Conservation (phyloP, 805 yeast genomes). For the Candida wancherniae region DNA sequence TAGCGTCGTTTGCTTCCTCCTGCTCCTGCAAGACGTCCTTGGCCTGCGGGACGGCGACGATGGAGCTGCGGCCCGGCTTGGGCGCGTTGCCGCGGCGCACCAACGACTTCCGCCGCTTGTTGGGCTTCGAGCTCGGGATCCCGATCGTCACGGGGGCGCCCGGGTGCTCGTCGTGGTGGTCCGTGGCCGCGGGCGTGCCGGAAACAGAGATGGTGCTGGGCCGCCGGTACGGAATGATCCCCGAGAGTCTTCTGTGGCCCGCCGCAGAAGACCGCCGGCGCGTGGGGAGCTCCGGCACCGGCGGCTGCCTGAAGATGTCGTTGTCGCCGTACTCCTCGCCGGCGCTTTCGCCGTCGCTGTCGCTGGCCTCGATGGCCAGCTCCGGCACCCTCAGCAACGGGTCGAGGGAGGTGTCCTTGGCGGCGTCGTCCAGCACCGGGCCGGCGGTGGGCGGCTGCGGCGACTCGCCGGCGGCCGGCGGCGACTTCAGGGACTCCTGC, state of each 20-base stretch:
- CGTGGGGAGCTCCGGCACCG: slow-evolving; percentile 6
- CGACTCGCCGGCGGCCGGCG: slow-evolving; percentile 5
- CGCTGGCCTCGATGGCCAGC: slow-evolving; percentile 8
- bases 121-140: slow-evolving; percentile 31
- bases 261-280: slow-evolving; percentile 28
- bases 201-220: slow-evolving; percentile 23
- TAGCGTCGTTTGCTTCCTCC: slow-evolving; percentile 3
- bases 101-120: slow-evolving; percentile 19
- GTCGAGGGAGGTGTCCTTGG: slow-evolving; percentile 16
- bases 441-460: too few species aligned
- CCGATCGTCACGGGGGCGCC: slow-evolving; percentile 32
- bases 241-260: slow-evolving; percentile 33
- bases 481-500: neutral
- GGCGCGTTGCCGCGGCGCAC: slow-evolving; percentile 2
- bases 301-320: slow-evolving; percentile 30
- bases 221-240: slow-evolving; percentile 25
- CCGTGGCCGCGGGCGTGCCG: slow-evolving; percentile 16
- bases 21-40: slow-evolving; percentile 4
- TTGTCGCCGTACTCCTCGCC: slow-evolving; percentile 22
- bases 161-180: slow-evolving; percentile 4
- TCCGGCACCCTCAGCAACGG: slow-evolving; percentile 20
- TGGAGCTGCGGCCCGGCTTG: slow-evolving; percentile 6
- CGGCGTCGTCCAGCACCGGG: too few species aligned
- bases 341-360: slow-evolving; percentile 14
- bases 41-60: slow-evolving; percentile 8